Base-by-base conservation (phyloP, 2,329 filamentous ascomycete species). In the Colletotrichum filicis region DNA sequence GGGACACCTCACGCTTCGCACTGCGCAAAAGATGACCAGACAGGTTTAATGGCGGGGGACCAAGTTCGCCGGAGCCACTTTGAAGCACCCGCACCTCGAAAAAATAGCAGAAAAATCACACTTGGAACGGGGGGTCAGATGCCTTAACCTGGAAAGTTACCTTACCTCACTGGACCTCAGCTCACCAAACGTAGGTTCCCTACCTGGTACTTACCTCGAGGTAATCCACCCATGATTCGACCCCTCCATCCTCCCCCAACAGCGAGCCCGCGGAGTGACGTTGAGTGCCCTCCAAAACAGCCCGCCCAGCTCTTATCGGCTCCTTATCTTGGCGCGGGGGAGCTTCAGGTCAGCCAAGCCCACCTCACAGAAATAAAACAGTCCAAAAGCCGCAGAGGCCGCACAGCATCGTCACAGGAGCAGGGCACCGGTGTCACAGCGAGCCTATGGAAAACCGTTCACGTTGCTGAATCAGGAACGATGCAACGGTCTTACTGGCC, bases 261-360 rank as follows among this genome's bases (percentile, higher is more conserved):
- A 72, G 69, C 57, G 65, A 72, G 37, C 12, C 55, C 11, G 26
- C 12, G 24, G n/a, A 56, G 62, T 30, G 62, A 58, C 28, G n/a
- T 24, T 22, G 62, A 22, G 24, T 62, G 60, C 42, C 37, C 37
- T 42, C 32, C 37, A 42, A 42, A 42, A 19, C 6, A 42, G 37
- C 37, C 37, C 37, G 37, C 37, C 30, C 22, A 73, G 71, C 71
- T 73, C 71, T 73, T 73, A 73, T 73, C 71, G 60, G 42, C 1
- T 49, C 42, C 56, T 73, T 73, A 73, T 73, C 71, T 67, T 61
- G 67, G 57, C 71, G 71, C 71, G 67, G 71, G 69, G 71, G 71
- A 73, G 71, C 71, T 73, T 68, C 62, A 46, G 71, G 71, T 68
- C 62, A 46, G 71, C 58, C 65, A 72, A 59, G 58, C 58, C 69